Evolutionary conservation across 2,329 filamentous ascomycete species (phyloP), one percentile per base, ranked within the genome.

Genomic region (Paraphaeosphaeria minitans): DNA sequence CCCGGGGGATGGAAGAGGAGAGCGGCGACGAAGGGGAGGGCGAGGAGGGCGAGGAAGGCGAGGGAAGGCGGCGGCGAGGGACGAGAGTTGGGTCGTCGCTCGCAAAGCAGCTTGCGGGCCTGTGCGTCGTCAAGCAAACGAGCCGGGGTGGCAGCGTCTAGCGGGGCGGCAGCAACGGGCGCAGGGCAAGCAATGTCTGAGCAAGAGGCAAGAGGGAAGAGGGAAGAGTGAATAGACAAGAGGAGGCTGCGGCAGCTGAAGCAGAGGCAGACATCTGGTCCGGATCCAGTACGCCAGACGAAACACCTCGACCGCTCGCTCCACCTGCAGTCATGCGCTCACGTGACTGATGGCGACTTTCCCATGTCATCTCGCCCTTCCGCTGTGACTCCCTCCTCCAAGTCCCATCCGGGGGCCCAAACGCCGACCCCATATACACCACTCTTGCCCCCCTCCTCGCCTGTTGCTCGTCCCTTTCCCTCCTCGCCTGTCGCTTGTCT

Each of bases 401-500:
- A 71, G 68, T 71, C 69, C 66, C 66, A 60, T 68, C 69, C 67
- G 70, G 69, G 69, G 68, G 67, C 65, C 66, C 66, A 66, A 66
- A 63, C 63, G 52, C 57, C 59, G 54, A 51, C 55, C 49, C 55
- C 49, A 61, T 53, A 46, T 53, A 31, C 48, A 42, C 42, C 37
- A 54, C 57, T 60, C 59, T 59, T 56, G 37, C 49, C 39, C 3
- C 31, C 31, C 24, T 39, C 47, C 33, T 8, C 39, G 49, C 45
- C 29, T 31, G 31, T 53, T 22, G 45, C 35, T 51, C 24, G 37
- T 42, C 21, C 22, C 35, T 56, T 35, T 55, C 55, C 27, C 45
- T 39, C 49, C 24, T 8, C 39, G 49, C 45, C 29, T 31, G 31
- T 53, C 22, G 45, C 35, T 51, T 21, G 37, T 42, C 21, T 19